A percentile compares a stretch with the other conserved stretches of the same genome.
These are phyloP conservation scores for Lepidium aucheri DNA, from an alignment of 345 rosid genomes.

Conservation along the genomic window DNA sequence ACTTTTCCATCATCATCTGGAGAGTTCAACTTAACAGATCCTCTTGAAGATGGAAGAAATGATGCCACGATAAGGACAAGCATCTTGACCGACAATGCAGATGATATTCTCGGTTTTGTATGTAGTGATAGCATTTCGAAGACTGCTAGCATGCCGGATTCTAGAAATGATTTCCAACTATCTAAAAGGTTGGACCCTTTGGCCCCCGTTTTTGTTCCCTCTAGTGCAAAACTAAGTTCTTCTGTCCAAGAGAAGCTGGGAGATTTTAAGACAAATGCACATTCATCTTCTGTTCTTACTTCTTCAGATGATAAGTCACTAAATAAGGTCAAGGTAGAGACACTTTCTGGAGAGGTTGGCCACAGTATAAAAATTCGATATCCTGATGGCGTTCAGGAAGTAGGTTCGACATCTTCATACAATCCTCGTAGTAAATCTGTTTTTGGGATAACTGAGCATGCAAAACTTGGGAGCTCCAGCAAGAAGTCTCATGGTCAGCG, in stretches of 20 bases:
- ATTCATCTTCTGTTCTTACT: slow-evolving; percentile 4
- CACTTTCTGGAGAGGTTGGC: slow-evolving; percentile 21
- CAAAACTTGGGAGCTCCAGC: slow-evolving; percentile 19
- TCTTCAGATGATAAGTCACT: not conserved
- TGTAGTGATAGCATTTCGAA: slow-evolving; percentile 3
- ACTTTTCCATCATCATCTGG: slow-evolving; percentile 17
- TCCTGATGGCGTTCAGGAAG: not conserved
- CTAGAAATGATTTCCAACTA: slow-evolving; percentile 7
- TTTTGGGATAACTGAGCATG: slow-evolving; percentile 16
- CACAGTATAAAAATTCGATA: slow-evolving; percentile 1
- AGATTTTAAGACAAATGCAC: not conserved
- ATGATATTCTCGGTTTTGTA: slow-evolving; percentile 7
- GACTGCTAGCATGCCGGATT: not conserved
- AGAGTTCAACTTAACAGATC: slow-evolving; percentile 7
- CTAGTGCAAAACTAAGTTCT: slow-evolving; percentile 14
- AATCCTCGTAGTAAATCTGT: slow-evolving; percentile 13
- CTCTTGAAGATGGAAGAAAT: not conserved
- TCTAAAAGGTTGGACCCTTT: slow-evolving; percentile 27
- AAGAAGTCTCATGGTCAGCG: slow-evolving; percentile 10
- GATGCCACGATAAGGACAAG: not conserved
- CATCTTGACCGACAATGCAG: slow-evolving; percentile 3
- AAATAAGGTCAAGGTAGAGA: slow-evolving; percentile 11
- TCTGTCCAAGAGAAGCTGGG: slow-evolving; percentile 16
- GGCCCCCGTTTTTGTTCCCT: slow-evolving; percentile 28
- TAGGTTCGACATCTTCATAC: slow-evolving; percentile 22